Base-by-base conservation (phyloP, 2,329 filamentous ascomycete genomes). In the Phoma sp. region DNA sequence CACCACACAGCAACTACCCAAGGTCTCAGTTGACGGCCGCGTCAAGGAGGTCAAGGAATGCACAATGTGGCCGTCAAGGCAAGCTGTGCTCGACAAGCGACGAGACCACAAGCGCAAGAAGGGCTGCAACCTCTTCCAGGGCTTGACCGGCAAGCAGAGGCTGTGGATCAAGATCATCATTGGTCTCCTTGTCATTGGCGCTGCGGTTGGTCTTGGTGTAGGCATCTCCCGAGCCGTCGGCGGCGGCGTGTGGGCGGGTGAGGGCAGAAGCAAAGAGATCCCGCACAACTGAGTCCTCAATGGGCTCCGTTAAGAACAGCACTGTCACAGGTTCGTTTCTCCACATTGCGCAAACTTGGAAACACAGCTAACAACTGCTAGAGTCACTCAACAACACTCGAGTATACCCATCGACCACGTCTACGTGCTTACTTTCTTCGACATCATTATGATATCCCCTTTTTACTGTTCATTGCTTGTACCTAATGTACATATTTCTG, bases 1-100 rank as follows among this genome's bases (percentile, higher is more conserved):
- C 56, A 77, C 74, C 63, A 79, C 62, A 64, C 67, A 74, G 62
- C 69, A 68, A 53, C 20, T 43, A 25, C 71, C 69, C 56, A 78
- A 76, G 59, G 57, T 72, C 48, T 73, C 68, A 21, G 71, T 80
- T 57, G 77, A 79, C 56, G 74, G 71, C 47, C 66, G 73, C 47
- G 62, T 67, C 62, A 79, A 79, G 62, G 80, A 81, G 57, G 62
- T 66, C 60, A 79, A 80, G 65, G 80, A 81, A 56, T 81, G 78
- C 75, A 77, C 75, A 59, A 81, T 81, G 78, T 82, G 80, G 80
- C 80, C 80, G 7, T 77, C 78, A 34, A 75, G 76, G 60, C 74
- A 79, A 66, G 78, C 78, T 26, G 74, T 81, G 51, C 70, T 77
- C 62, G 74, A 78, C 60, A 76, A 75, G 65, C 72, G 74, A 51